phyloP scores from a whole-genome alignment of 768 basidiomycete species.

The Calvatia gigantea region DNA sequence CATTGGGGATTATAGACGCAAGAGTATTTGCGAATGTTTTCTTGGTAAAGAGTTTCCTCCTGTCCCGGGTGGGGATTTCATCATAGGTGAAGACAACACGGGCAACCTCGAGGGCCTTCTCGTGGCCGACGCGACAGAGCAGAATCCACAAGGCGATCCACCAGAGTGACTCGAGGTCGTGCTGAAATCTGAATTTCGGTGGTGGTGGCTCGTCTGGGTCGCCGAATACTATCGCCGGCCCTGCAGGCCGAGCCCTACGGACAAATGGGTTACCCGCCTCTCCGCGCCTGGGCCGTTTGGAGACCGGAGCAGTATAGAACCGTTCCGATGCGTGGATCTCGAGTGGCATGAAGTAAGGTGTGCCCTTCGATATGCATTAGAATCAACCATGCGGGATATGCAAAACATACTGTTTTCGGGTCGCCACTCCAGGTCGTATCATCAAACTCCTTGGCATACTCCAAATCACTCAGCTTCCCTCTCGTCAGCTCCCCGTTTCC shows the following conservation, averaged over 20 bases:
- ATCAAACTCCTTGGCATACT: slow-evolving; percentile 1
- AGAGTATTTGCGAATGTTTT: too few species aligned
- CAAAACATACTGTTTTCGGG: not conserved
- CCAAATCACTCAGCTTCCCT: slow-evolving; percentile 9
- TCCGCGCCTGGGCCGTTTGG: not conserved
- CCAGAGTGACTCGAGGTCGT: not conserved
- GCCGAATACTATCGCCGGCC: not conserved
- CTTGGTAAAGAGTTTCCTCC: too few species aligned
- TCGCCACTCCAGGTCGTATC: not conserved
- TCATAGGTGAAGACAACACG: not conserved
- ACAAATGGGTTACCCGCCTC: too few species aligned
- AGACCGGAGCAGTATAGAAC: not conserved
- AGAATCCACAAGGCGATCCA: not conserved
- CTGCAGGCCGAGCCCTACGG: not conserved
- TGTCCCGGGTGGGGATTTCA: too few species aligned
- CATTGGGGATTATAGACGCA: too few species aligned
- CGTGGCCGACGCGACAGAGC: not conserved
- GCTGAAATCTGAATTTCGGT: not conserved
- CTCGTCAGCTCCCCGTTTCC: not conserved
- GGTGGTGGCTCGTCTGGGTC: not conserved
- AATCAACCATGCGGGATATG: not conserved
- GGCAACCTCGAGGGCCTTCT: not conserved
- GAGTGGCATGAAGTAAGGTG: not conserved
- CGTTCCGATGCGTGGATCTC: not conserved
- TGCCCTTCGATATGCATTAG: not conserved